These are phyloP conservation scores for Diaporthe sp. DNA, from an alignment of 2,329 filamentous ascomycete genomes.

Conservation along the genomic window DNA sequence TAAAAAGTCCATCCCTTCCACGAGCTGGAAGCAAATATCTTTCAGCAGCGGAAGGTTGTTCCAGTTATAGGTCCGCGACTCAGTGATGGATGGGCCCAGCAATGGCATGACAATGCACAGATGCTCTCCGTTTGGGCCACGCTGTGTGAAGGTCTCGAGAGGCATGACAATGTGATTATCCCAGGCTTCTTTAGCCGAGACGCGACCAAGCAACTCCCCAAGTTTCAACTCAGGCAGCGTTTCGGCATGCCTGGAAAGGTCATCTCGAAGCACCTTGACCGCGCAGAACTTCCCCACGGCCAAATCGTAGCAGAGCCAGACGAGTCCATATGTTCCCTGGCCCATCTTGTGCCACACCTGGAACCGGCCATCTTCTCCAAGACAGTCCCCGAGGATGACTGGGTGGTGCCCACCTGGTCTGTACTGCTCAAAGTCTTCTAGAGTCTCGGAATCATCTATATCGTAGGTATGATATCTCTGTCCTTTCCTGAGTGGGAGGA, in stretches of 20 bases:
- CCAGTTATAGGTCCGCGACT: not conserved
- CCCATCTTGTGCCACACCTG: conserved; percentile 19
- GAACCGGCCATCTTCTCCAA: not conserved
- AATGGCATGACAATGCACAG: not conserved
- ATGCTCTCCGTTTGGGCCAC: conserved; percentile 5
- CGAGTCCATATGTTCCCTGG: not conserved
- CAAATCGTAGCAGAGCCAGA: not conserved
- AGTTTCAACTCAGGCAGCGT: not conserved
- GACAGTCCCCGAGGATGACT: not conserved
- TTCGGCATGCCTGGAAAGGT: not conserved
- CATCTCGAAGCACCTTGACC: not conserved
- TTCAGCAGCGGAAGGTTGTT: not conserved
- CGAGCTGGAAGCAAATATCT: not conserved
- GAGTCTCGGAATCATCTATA: not conserved
- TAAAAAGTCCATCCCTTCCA: not conserved
- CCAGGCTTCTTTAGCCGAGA: not conserved
- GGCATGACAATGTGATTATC: not conserved
- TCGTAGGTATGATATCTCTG: not conserved
- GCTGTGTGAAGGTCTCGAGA: not conserved
- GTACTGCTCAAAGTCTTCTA: conserved; percentile 4
- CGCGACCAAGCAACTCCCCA: not conserved
- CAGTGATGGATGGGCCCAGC: not conserved
- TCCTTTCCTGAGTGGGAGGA: not conserved
- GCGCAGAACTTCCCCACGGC: not conserved
- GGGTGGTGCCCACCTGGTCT: conserved; percentile 8